Conservation (phyloP, 345 rosid species). For the Populus davidiana region DNA sequence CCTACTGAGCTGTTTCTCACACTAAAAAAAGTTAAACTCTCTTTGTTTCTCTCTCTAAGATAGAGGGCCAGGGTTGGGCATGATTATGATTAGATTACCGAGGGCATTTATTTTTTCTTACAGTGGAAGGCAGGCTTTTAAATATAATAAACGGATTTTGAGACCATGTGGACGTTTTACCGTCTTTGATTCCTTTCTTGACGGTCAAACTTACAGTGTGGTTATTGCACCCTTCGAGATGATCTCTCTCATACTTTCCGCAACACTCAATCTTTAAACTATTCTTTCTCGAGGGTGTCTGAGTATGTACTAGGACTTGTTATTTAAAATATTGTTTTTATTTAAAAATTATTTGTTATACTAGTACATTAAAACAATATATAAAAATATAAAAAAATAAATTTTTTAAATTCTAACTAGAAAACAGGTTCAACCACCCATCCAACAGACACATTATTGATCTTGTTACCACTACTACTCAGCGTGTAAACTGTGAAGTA, state of each 20-base stretch:
- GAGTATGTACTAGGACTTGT: too few relatives aligned
- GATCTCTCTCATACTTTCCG: conserved; percentile 16
- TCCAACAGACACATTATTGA: too few relatives aligned
- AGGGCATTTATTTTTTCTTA: conserved; percentile 35
- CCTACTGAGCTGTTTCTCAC: background rate
- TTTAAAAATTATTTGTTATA: too few relatives aligned
- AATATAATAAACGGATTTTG: conserved; percentile 16
- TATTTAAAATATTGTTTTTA: too few relatives aligned
- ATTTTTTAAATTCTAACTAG: too few relatives aligned
- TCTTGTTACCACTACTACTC: too few relatives aligned
- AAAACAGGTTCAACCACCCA: too few relatives aligned
- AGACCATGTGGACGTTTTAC: conserved; percentile 44
- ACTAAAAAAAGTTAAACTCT: background rate
- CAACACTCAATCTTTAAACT: conserved; percentile 8
- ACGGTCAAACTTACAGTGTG: conserved; percentile 44
- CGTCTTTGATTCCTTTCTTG: conserved; percentile 46
- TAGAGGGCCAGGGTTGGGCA: conserved; percentile 18
- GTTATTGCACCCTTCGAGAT: conserved; percentile 38
- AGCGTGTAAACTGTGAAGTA: background rate
- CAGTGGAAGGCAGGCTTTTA: conserved; percentile 32
- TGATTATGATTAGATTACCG: conserved; percentile 45
- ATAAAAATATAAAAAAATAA: too few relatives aligned
- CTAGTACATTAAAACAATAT: too few relatives aligned
- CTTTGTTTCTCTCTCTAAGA: conserved; percentile 13
- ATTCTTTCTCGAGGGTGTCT: background rate